A percentile compares a stretch with the other conserved stretches of the same genome.
phyloP scores from a whole-genome alignment of 129 eudicot genomes.

The Flaveria sonorensis region DNA sequence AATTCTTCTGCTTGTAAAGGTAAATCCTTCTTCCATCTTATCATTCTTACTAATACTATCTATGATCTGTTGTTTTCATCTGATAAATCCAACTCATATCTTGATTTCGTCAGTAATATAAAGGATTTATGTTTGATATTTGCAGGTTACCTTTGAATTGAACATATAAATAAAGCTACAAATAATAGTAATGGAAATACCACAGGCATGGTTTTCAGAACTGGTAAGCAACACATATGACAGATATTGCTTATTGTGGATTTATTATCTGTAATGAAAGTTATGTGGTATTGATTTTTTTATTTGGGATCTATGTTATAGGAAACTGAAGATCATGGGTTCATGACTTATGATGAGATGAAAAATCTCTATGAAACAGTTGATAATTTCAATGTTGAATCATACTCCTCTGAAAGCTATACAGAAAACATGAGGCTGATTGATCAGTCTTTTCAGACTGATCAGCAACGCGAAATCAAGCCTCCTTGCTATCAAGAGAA shows the following conservation, averaged over 20 bases:
- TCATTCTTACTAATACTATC: background rate
- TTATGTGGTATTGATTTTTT: background rate
- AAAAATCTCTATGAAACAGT: background rate
- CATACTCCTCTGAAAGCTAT: slow-evolving; percentile 16
- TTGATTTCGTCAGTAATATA: too few relatives aligned
- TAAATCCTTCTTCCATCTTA: slow-evolving; percentile 11
- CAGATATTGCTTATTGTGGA: background rate
- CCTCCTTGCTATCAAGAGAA: slow-evolving; percentile 11
- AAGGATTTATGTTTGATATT: background rate
- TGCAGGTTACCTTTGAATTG: slow-evolving; percentile 20
- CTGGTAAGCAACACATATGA: slow-evolving; percentile 19
- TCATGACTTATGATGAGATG: slow-evolving; percentile 24
- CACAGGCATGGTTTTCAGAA: slow-evolving; percentile 31
- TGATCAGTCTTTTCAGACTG: slow-evolving; percentile 24
- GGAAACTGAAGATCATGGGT: slow-evolving; percentile 28
- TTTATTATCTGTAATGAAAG: background rate
- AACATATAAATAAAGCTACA: background rate
- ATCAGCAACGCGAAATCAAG: background rate
- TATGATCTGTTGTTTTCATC: background rate
- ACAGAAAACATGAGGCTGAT: slow-evolving; percentile 15
- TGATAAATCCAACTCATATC: too few relatives aligned
- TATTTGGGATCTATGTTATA: background rate
- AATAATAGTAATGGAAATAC: slow-evolving; percentile 16
- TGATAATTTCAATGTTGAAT: slow-evolving; percentile 22
- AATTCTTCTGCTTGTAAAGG: background rate